Conservation (phyloP, 164 flowering plant species). For the Dillenia turbinata region DNA sequence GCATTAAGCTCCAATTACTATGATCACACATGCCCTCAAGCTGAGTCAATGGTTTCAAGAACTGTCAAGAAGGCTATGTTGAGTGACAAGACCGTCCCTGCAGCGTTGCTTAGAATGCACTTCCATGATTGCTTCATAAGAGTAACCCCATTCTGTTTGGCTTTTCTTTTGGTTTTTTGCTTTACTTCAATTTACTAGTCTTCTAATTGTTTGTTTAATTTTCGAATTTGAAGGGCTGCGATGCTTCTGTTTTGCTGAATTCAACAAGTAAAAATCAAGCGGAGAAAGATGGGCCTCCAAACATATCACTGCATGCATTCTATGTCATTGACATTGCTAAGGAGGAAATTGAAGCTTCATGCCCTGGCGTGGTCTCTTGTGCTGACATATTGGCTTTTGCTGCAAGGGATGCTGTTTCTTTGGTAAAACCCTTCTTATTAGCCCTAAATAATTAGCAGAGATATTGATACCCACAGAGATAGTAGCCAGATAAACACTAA, state of each 20-base stretch:
- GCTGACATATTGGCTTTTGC: constrained; percentile 86
- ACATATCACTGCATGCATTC: constrained; percentile 76
- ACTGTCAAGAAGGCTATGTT: constrained; percentile 46
- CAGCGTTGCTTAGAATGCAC: constrained; percentile 80
- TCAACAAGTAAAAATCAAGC: constrained; percentile 48
- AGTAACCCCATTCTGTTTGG: constrained; percentile 26
- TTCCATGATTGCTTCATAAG: constrained; percentile 91
- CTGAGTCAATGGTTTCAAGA: constrained; percentile 38
- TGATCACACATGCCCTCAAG: constrained; percentile 59
- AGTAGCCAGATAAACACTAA: too few relatives aligned
- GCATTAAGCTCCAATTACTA: constrained; percentile 62
- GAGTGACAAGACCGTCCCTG: constrained; percentile 68
- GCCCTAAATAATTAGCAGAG: too few relatives aligned
- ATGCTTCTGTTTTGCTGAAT: constrained; percentile 66
- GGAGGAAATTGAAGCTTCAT: constrained; percentile 49
- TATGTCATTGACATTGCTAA: constrained; percentile 76
- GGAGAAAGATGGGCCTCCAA: constrained; percentile 84
- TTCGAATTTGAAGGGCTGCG: constrained; percentile 53
- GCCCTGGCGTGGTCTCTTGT: constrained; percentile 93
- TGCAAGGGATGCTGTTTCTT: constrained; percentile 72
- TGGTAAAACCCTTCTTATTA: constrained; percentile 28
- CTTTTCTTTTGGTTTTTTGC: neutral
- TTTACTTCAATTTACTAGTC: neutral
- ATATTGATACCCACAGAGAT: too few relatives aligned
- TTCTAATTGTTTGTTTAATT: neutral